Conservation (phyloP, 805 yeast species). For the Cyberlindnera xylosilytica region DNA sequence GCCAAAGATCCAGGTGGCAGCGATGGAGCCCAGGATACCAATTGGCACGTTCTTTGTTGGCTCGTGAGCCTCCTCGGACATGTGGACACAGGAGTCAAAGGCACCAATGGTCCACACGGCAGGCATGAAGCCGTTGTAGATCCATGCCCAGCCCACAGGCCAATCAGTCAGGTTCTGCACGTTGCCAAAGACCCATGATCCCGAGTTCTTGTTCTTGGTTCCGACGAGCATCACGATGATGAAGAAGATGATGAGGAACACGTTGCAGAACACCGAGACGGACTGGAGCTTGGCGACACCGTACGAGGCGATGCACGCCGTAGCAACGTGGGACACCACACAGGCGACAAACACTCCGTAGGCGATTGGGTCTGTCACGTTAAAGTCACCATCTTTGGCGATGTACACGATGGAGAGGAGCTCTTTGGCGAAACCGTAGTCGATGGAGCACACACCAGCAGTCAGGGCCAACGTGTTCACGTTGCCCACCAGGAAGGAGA, state of each 20-base stretch:
- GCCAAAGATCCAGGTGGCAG: slow-evolving; percentile 55
- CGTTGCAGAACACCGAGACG: slow-evolving; percentile 52
- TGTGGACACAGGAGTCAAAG: slow-evolving; percentile 67
- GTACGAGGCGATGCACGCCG: slow-evolving; percentile 56
- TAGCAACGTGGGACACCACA: slow-evolving; percentile 45
- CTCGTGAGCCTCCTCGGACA: slow-evolving; percentile 66
- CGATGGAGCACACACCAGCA: slow-evolving; percentile 64
- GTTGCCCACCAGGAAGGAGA: slow-evolving; percentile 63
- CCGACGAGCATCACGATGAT: slow-evolving; percentile 68
- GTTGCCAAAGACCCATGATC: slow-evolving; percentile 51
- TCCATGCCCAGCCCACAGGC: slow-evolving; percentile 55
- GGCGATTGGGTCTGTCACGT: slow-evolving; percentile 47
- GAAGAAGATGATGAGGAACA: slow-evolving; percentile 48
- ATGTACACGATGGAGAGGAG: slow-evolving; percentile 56
- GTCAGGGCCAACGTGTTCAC: slow-evolving; percentile 65
- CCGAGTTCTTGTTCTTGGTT: slow-evolving; percentile 39
- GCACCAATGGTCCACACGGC: slow-evolving; percentile 75
- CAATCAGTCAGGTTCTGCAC: slow-evolving; percentile 48
- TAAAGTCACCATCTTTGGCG: slow-evolving; percentile 51
- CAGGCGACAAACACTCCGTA: slow-evolving; percentile 70
- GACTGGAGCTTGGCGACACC: slow-evolving; percentile 58
- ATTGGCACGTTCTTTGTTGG: slow-evolving; percentile 60
- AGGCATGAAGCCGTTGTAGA: slow-evolving; percentile 52
- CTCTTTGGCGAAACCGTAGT: slow-evolving; percentile 65
- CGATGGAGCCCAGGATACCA: slow-evolving; percentile 58